Conservation (phyloP, 1,139 yeast species). For the Candida sanyaensis region DNA sequence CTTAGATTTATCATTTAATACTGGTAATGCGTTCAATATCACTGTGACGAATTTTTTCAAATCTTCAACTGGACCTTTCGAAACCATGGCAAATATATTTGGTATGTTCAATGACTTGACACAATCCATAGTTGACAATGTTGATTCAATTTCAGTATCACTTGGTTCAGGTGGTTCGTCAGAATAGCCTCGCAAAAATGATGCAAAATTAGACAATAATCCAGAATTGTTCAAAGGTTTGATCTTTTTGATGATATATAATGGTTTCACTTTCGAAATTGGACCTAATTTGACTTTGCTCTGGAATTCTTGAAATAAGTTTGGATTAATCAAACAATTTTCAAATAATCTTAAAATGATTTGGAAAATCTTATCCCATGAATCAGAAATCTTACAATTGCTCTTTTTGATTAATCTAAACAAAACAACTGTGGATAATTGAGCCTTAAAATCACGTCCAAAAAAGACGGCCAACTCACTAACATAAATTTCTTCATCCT, state of each 20-base stretch:
- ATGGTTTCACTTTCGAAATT: constrained; percentile 66
- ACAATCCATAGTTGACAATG: constrained; percentile 82
- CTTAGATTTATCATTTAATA: constrained; percentile 35
- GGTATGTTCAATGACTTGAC: constrained; percentile 65
- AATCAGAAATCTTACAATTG: constrained; percentile 44
- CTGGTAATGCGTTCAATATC: constrained; percentile 33
- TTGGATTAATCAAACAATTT: constrained; percentile 70
- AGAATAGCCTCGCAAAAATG: constrained; percentile 82
- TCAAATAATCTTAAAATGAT: constrained; percentile 69
- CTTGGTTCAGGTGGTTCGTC: constrained; percentile 87
- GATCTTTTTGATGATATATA: constrained; percentile 60
- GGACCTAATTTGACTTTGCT: constrained; percentile 49
- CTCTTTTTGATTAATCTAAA: constrained; percentile 74
- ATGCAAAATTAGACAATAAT: constrained; percentile 83
- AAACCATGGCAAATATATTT: constrained; percentile 47
- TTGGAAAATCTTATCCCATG: constrained; percentile 65
- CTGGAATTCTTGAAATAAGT: constrained; percentile 67
- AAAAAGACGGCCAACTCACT: constrained; percentile 81
- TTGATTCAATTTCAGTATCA: constrained; percentile 86
- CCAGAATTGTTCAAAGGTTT: constrained; percentile 70
- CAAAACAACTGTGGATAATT: constrained; percentile 80
- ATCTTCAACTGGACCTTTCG: constrained; percentile 29
- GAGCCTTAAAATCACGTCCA: constrained; percentile 92
- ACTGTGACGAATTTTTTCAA: constrained; percentile 22
- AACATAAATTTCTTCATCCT: constrained; percentile 63